Evolutionary conservation across 768 basidiomycete species (phyloP).

Genomic region (Pilatotrama ljubarskyi): DNA sequence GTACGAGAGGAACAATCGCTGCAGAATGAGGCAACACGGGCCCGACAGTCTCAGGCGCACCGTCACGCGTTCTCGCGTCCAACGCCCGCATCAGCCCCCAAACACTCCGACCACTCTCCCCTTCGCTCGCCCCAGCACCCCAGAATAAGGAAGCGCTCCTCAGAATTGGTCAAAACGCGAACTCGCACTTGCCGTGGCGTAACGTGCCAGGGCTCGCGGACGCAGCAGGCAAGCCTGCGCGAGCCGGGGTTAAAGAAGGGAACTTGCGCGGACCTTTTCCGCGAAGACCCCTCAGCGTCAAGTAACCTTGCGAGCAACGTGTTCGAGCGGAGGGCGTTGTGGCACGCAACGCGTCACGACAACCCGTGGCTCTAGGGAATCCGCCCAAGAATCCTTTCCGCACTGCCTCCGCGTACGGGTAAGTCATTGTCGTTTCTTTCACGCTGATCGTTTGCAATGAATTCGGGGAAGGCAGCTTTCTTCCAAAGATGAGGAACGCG

Average conservation of each 20-base stretch:
- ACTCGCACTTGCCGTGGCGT: not conserved
- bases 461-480: not conserved
- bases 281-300: slow-evolving; percentile 6
- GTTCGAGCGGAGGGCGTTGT: not conserved
- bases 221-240: no score
- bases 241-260: not conserved
- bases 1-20: slow-evolving; percentile 3
- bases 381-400: not conserved
- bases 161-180: not conserved
- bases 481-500: slow-evolving; percentile 12
- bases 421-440: not conserved
- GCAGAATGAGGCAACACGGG: slow-evolving; percentile 11
- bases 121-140: not conserved
- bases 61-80: slow-evolving; percentile 21
- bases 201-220: no score
- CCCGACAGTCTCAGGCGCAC: not conserved
- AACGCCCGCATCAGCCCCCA: slow-evolving; percentile 15
- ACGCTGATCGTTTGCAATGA: not conserved
- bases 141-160: not conserved
- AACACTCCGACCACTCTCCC: not conserved
- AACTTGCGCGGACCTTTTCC: not conserved
- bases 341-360: not conserved
- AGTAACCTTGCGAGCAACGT: not conserved
- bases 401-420: not conserved
- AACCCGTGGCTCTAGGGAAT: not conserved